Base-by-base conservation (phyloP, 768 basidiomycete genomes). In the Lactarius pseudohatsudake region DNA sequence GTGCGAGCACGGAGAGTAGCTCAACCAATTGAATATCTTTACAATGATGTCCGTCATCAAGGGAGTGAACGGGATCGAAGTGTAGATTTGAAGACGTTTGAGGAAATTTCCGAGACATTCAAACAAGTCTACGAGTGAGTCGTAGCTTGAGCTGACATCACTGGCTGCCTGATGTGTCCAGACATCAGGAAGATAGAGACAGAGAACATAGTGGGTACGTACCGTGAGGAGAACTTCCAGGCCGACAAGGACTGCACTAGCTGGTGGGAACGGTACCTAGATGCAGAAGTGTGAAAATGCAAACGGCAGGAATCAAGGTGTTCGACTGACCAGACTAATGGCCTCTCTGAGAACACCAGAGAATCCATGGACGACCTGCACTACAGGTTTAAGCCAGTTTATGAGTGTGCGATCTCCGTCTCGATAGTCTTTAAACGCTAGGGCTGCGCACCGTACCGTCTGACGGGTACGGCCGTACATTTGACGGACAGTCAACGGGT, bases 341-440 rank as follows among this genome's bases (percentile, higher is more conserved):
- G 43, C 65, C 36, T 57, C 34, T 9, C 54, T 28, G 6, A 66
- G 32, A 4, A 26, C 26, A 0, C 20, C 54, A 2, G 59, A 61
- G 20, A 66, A 57, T 0, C 16, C 41, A 47, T 57, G 43, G 20
- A 65, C 47, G 8, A 57, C 59, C 6, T 56, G 32, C 2, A 61
- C 59, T 5, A 41, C 55, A 0, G 53, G 64, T 4, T 18, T 57
- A 8, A 65, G 59, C 15, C 16, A 38, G 32, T 5, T 10, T 7
- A 61, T 56, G 13, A 60, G 13, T n/a, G 11, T 13, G 13, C 59
- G 40, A 61, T 45, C 32, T 22, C n/a, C 54, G 3, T 65, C 41
- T 6, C 59, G 59, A 47, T 65, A 61, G 16, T 65, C 30, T 4
- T 56, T 56, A 11, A 61, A 61, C 2, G 53, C 54, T 30, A 30